Evolutionary conservation across 306 rosid genomes (phyloP).

Genomic region (Macrotyloma uniflorum): DNA sequence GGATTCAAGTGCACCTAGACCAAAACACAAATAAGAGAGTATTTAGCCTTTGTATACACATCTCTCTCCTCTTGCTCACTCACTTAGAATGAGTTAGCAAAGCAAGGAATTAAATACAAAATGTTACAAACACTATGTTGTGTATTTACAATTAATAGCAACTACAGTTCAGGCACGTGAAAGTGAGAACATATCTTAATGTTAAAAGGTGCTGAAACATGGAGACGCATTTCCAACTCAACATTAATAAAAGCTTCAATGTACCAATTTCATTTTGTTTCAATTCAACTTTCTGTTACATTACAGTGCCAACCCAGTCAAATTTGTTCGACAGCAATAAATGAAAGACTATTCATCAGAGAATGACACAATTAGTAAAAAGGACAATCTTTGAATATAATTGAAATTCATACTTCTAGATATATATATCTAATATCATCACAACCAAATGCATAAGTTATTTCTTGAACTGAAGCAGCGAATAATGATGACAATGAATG

Average conservation of each 20-base stretch:
- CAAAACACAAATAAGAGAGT: conserved; percentile 40
- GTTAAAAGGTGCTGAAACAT: conserved; percentile 17
- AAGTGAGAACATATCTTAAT: conserved; percentile 9
- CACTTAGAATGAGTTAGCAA: conserved; percentile 4
- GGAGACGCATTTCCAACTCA: not conserved
- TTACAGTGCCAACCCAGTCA: conserved; percentile 5
- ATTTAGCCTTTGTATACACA: not conserved
- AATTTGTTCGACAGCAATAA: conserved; percentile 12
- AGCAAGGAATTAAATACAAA: conserved; percentile 2
- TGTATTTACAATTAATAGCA: not conserved
- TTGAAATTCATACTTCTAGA: not conserved
- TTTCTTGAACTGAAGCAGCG: not conserved
- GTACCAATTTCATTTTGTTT: conserved; percentile 11
- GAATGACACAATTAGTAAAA: not conserved
- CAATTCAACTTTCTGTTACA: conserved; percentile 16
- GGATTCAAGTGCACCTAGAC: conserved; percentile 54
- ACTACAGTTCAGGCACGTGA: conserved; percentile 2
- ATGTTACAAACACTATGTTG: not conserved
- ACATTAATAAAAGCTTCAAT: not conserved
- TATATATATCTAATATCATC: not conserved
- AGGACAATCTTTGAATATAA: not conserved
- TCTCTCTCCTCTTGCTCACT: conserved; percentile 3
- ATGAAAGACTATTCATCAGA: not conserved
- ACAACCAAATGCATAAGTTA: not conserved
- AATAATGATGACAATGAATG: not conserved